Percentiles rank a stretch among this genome's conserved stretches.
These are phyloP conservation scores for Kondoa malvinella DNA, from an alignment of 768 basidiomycete genomes.

Conservation along the genomic window DNA sequence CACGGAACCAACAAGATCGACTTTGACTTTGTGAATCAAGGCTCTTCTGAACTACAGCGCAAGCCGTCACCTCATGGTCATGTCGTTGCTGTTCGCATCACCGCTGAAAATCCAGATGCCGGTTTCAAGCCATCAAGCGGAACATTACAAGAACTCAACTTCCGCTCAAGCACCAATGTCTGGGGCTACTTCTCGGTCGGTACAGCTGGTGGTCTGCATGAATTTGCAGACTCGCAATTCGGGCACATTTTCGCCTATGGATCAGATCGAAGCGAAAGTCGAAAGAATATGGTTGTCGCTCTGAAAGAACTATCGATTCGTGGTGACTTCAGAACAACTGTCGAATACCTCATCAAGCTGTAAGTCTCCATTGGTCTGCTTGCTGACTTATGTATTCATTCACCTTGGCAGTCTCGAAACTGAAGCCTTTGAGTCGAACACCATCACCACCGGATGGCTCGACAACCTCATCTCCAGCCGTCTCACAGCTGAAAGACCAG, in stretches of 20 bases:
- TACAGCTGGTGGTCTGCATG: slow-evolving; percentile 87
- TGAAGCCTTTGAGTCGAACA: slow-evolving; percentile 90
- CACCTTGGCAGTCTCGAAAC: slow-evolving; percentile 69
- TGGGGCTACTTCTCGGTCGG: slow-evolving; percentile 99
- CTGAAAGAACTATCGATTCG: slow-evolving; percentile 96
- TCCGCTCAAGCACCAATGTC: slow-evolving; percentile 96
- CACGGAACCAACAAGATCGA: slow-evolving; percentile 82
- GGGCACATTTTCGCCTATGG: slow-evolving; percentile 93
- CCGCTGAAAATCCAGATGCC: slow-evolving; percentile 97
- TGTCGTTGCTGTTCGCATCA: slow-evolving; percentile 96
- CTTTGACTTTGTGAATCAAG: slow-evolving; percentile 84
- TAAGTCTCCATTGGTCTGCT: not conserved
- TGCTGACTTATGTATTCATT: too few species aligned
- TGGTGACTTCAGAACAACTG: slow-evolving; percentile 94
- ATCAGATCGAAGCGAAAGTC: slow-evolving; percentile 77
- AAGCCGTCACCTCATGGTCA: slow-evolving; percentile 95
- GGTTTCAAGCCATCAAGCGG: slow-evolving; percentile 94
- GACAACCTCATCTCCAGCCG: slow-evolving; percentile 93
- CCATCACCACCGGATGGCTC: slow-evolving; percentile 95
- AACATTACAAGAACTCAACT: slow-evolving; percentile 92
- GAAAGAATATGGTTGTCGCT: slow-evolving; percentile 99
- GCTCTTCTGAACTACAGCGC: slow-evolving; percentile 70
- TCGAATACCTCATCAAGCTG: slow-evolving; percentile 96
- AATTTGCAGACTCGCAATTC: slow-evolving; percentile 98
- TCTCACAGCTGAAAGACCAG: slow-evolving; percentile 91